These are phyloP conservation scores for Nemania serpens DNA, from an alignment of 2,329 filamentous ascomycete species.

Conservation along the genomic window DNA sequence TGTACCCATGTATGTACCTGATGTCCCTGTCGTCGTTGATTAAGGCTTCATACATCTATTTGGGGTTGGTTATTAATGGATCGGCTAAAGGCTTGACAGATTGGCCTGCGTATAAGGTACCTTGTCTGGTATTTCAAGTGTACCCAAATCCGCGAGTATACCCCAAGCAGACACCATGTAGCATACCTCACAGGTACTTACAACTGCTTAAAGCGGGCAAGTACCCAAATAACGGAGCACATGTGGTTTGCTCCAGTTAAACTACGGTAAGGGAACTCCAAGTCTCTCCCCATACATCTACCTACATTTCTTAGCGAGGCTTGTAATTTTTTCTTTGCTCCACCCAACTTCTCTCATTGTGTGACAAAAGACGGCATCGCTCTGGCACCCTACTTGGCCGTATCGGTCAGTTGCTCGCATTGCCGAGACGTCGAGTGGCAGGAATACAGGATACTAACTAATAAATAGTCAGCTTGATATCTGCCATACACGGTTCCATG, in stretches of 20 bases:
- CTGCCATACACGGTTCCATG: too few species aligned
- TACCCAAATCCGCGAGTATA: not conserved
- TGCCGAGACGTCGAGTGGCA: not conserved
- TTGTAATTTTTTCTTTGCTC: slow-evolving; percentile 9
- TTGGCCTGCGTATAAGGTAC: not conserved
- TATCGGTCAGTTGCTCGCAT: slow-evolving; percentile 16
- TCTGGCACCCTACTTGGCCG: slow-evolving; percentile 4
- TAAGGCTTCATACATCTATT: not conserved
- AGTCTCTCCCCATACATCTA: not conserved
- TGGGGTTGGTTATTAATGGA: slow-evolving; percentile 12
- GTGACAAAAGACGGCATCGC: not conserved
- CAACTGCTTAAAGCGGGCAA: slow-evolving; percentile 1
- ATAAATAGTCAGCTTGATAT: not conserved
- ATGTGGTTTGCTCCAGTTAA: slow-evolving; percentile 19
- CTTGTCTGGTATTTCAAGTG: not conserved
- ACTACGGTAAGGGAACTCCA: not conserved
- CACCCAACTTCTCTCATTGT: slow-evolving; percentile 13
- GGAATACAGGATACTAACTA: not conserved
- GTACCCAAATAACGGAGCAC: slow-evolving; percentile 17
- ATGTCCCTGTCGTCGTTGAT: slow-evolving; percentile 14
- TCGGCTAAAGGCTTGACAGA: slow-evolving; percentile 22
- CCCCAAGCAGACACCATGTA: not conserved
- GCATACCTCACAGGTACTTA: slow-evolving; percentile 5
- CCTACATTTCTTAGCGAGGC: slow-evolving; percentile 9
- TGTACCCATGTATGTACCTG: not conserved